Percentiles rank a stretch among this genome's conserved stretches.
These are phyloP conservation scores for Jaltomata sinuosa DNA, from an alignment of 257 asterid genomes.

Conservation along the genomic window DNA sequence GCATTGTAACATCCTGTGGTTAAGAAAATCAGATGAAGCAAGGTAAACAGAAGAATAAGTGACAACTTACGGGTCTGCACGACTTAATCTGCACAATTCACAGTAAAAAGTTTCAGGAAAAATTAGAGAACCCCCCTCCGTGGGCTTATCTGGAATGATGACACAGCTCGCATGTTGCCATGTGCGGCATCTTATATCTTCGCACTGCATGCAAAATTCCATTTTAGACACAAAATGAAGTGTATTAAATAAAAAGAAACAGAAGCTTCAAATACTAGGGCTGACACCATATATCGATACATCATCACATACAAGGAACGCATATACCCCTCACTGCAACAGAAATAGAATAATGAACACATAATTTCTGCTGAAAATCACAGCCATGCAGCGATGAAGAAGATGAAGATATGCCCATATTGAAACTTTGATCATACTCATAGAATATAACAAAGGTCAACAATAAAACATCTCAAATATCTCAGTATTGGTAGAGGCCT, in stretches of 20 bases:
- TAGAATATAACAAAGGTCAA: background rate
- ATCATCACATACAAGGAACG: background rate
- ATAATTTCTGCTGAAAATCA: background rate
- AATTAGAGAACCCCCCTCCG: constrained; percentile 46
- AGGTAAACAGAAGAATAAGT: background rate
- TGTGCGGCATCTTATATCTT: constrained; percentile 66
- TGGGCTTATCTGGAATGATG: constrained; percentile 72
- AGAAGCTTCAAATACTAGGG: background rate
- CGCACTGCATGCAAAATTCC: constrained; percentile 57
- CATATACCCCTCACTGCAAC: background rate
- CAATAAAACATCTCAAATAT: background rate
- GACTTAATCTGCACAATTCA: constrained; percentile 77
- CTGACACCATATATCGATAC: background rate
- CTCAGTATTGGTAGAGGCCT: background rate
- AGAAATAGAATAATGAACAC: background rate
- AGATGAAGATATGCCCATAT: background rate
- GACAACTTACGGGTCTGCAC: constrained; percentile 95
- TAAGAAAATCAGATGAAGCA: background rate
- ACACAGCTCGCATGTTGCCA: constrained; percentile 94
- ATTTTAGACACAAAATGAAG: background rate
- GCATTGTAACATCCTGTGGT: background rate
- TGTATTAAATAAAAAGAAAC: background rate
- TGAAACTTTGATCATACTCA: background rate
- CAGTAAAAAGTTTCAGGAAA: constrained; percentile 77
- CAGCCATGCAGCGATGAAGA: background rate